phyloP scores from a whole-genome alignment of 306 rosid genomes.

The Prunus salicina region DNA sequence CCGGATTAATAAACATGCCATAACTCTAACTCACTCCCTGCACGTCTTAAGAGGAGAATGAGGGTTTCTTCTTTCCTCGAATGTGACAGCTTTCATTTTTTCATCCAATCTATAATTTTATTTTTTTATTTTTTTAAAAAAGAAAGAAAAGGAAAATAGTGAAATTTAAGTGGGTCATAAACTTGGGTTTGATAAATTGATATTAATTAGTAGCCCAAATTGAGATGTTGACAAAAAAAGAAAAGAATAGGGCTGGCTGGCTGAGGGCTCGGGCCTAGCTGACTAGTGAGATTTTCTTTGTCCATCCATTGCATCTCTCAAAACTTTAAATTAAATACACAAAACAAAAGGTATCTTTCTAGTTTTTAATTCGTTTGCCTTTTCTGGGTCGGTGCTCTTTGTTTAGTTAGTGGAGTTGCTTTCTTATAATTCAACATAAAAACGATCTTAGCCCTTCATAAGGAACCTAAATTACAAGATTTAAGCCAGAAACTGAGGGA shows the following conservation, averaged over 20 bases:
- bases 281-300: neutral
- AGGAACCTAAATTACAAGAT: neutral
- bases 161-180: neutral
- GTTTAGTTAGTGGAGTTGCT: constrained; percentile 6
- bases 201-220: neutral
- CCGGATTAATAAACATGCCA: too few species aligned
- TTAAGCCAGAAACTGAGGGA: neutral
- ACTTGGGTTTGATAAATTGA: neutral
- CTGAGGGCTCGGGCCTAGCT: neutral
- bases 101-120: neutral
- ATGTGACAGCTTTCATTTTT: neutral
- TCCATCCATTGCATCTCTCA: constrained; percentile 10
- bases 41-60: constrained; percentile 5
- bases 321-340: neutral
- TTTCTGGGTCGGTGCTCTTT: constrained; percentile 10
- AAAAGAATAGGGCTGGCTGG: neutral
- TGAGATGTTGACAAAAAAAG: neutral
- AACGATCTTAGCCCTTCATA: neutral
- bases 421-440: neutral
- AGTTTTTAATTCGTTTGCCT: neutral
- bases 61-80: neutral
- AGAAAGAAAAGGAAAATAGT: neutral
- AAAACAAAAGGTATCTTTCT: constrained; percentile 17
- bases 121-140: neutral
- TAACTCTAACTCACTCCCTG: constrained; percentile 1